These are phyloP conservation scores for Lasiosphaeria ovina DNA, from an alignment of 495 filamentous ascomycete genomes.

Conservation along the genomic window DNA sequence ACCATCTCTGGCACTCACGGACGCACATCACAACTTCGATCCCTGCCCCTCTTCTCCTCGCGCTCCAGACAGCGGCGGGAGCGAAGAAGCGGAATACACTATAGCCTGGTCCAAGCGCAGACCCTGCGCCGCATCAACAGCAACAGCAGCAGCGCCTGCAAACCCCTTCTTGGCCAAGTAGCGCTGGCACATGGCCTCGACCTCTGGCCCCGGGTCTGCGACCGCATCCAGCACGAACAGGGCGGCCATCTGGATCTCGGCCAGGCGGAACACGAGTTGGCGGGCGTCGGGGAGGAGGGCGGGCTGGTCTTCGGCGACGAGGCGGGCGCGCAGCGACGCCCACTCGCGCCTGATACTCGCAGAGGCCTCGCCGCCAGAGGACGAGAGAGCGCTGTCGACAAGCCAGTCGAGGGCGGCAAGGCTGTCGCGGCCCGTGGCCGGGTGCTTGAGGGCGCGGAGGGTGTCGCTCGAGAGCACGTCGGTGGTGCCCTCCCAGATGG, in stretches of 20 bases:
- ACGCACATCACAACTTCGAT: too few species aligned
- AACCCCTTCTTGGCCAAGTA: slow-evolving; percentile 31
- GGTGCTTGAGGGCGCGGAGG: slow-evolving; percentile 54
- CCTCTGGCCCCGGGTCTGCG: slow-evolving; percentile 22
- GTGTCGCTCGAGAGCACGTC: slow-evolving; percentile 65
- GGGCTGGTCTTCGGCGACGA: slow-evolving; percentile 23
- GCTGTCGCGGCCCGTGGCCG: slow-evolving; percentile 36
- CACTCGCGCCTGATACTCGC: slow-evolving; percentile 19
- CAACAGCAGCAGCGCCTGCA: not conserved
- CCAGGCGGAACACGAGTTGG: slow-evolving; percentile 29
- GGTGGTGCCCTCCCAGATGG: slow-evolving; percentile 75
- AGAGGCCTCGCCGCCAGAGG: not conserved
- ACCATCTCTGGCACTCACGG: too few species aligned
- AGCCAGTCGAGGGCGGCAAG: slow-evolving; percentile 42
- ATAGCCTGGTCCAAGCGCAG: slow-evolving; percentile 26
- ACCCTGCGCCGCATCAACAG: slow-evolving; percentile 1
- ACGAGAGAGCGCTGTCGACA: slow-evolving; percentile 18
- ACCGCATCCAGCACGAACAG: slow-evolving; percentile 33
- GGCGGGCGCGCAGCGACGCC: slow-evolving; percentile 18
- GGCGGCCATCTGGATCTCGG: slow-evolving; percentile 36
- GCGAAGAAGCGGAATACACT: slow-evolving; percentile 16
- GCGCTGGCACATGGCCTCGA: slow-evolving; percentile 29
- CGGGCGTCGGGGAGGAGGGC: slow-evolving; percentile 34
- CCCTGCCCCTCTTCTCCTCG: too few species aligned
- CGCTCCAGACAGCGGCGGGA: not conserved